Percentiles rank a stretch among this genome's conserved stretches.
Evolutionary conservation across 768 basidiomycete species (phyloP).

Genomic region (Phanerodontia chrysosporium): DNA sequence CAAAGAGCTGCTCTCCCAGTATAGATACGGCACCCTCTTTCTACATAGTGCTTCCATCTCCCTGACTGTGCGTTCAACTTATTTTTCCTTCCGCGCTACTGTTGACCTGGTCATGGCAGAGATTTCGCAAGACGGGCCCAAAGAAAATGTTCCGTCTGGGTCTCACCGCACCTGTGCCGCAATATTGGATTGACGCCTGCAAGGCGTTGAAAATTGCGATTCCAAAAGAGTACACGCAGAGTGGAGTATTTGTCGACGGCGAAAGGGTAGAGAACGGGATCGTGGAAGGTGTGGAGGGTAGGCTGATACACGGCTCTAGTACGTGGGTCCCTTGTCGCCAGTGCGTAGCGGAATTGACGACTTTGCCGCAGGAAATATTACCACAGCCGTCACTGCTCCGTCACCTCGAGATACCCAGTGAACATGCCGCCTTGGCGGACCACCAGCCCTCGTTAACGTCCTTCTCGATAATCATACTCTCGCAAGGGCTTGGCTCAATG

Average conservation of each 20-base stretch:
- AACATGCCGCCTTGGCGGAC: no score
- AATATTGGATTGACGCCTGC: conserved; percentile 52
- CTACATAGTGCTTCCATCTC: conserved; percentile 54
- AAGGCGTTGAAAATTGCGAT: conserved; percentile 40
- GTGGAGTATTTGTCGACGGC: conserved; percentile 46
- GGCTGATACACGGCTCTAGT: neutral
- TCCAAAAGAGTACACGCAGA: conserved; percentile 31
- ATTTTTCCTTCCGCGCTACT: neutral
- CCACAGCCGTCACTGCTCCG: no score
- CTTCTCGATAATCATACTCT: no score
- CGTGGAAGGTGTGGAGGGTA: conserved; percentile 2
- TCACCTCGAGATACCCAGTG: no score
- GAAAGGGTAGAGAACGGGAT: conserved; percentile 24
- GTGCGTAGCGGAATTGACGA: no score
- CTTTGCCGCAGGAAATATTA: no score
- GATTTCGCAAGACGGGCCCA: conserved; percentile 40
- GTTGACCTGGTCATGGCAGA: conserved; percentile 29
- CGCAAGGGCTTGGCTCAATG: no score
- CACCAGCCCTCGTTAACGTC: no score
- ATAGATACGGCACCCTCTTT: conserved; percentile 32
- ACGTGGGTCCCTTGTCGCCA: neutral
- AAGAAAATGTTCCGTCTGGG: conserved; percentile 49
- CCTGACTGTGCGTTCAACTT: conserved; percentile 40
- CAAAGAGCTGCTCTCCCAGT: neutral
- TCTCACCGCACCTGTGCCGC: conserved; percentile 54